Evolutionary conservation across 164 flowering plant species (phyloP), one percentile per base, ranked within the genome.

Genomic region (Piper betle): DNA sequence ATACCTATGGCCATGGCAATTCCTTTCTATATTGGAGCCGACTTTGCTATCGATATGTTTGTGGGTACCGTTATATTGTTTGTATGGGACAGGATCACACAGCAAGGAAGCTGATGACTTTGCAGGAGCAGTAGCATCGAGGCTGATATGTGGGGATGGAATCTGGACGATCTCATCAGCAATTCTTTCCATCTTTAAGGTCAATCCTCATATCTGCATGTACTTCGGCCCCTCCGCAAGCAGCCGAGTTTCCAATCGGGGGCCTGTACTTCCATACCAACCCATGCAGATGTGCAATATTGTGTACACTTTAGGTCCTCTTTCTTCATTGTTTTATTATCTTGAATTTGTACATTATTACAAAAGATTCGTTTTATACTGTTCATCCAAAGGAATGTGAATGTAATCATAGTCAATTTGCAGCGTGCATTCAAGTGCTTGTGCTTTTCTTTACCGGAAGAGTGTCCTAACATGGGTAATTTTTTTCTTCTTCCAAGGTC

Each of bases 1-100:
- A 82, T 93, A 63, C 99, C 99, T 3, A 90, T 93, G 99, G 99
- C 96, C 0, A 88, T 93, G 99, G 90, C 18, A 97, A 97, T 37
- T 96, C 33, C 33, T 25, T 25, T 25, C 33, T 25, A 25, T 25
- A 25, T 25, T 25, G 33, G 33, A 25, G 33, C 97, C 0, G 90
- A 93, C 71, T 93, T 93, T 77, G 96, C 99, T 0, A 80, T 88
- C 5, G 99, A 93, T 75, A 93, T 90, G 97, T 93, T 90, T 73
- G 80, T 90, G 12, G 97, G 99, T 41, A 85, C 93, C 0, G 84
- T 85, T 64, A 91, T 90, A 43, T 65, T 93, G 68, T 88, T 64
- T 17, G 66, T 88, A 3, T 93, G 97, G 99, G 96, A 93, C 75
- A 48, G 69, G 52, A n/a, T 88, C 1, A 88, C n/a, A 88, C 55